Percentiles rank a stretch among this genome's conserved stretches.
phyloP scores from a whole-genome alignment of 1,139 yeast genomes.

The Candida smagusa region DNA sequence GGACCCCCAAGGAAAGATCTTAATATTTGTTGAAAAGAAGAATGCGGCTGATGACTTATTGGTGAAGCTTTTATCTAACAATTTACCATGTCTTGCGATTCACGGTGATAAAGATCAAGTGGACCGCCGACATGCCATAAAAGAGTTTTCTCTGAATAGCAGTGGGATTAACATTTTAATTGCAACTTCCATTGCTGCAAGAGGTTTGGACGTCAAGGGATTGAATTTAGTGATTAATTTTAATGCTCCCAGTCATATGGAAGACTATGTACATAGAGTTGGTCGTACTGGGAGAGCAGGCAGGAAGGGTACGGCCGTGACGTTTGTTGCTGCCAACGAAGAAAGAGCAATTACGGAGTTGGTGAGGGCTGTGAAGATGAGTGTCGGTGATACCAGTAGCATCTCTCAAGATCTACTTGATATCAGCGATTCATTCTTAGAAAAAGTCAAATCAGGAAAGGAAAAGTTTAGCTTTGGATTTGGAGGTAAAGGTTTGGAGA shows the following conservation, averaged over 20 bases:
- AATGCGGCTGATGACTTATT: conserved; percentile 72
- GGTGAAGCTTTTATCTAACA: conserved; percentile 52
- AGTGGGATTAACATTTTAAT: conserved; percentile 64
- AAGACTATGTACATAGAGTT: conserved; percentile 93
- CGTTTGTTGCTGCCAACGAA: conserved; percentile 65
- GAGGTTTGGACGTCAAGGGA: conserved; percentile 90
- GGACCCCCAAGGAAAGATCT: conserved; percentile 48
- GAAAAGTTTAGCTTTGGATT: conserved; percentile 73
- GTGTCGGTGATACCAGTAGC: conserved; percentile 33
- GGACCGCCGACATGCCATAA: conserved; percentile 76
- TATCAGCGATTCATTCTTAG: conserved; percentile 56
- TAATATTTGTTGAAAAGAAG: conserved; percentile 87
- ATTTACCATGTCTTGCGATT: conserved; percentile 61
- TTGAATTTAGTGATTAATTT: conserved; percentile 77
- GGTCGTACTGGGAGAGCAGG: conserved; percentile 98
- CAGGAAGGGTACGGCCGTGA: conserved; percentile 68
- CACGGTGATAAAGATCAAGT: conserved; percentile 94
- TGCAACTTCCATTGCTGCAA: conserved; percentile 92
- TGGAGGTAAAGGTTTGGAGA: conserved; percentile 91
- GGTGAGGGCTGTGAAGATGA: conserved; percentile 61
- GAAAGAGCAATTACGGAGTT: conserved; percentile 70
- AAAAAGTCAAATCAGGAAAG: conserved; percentile 66
- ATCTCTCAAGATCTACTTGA: conserved; percentile 50
- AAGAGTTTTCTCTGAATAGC: conserved; percentile 54
- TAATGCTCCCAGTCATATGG: conserved; percentile 90